These are phyloP conservation scores for Domatiomyces catenatus DNA, from an alignment of 2,329 filamentous ascomycete species.

Conservation along the genomic window DNA sequence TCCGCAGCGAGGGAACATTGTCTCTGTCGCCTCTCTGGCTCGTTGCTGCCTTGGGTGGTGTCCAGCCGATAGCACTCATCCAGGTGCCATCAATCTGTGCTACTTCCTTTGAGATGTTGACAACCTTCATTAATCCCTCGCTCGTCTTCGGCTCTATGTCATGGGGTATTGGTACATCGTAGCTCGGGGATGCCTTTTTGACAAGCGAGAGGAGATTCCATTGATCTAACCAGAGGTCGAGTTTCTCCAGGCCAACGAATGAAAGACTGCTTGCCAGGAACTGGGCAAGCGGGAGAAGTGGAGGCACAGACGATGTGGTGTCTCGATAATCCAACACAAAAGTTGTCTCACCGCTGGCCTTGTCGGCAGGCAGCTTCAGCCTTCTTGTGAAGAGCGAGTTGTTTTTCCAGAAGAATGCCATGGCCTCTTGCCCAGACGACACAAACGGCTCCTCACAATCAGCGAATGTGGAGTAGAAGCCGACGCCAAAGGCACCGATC, in stretches of 20 bases:
- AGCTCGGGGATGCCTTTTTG: conserved; percentile 73
- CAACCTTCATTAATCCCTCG: conserved; percentile 77
- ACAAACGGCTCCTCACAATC: conserved; percentile 97
- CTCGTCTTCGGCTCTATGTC: conserved; percentile 70
- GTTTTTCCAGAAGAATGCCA: conserved; percentile 99
- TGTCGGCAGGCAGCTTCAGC: conserved; percentile 53
- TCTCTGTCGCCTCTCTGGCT: conserved; percentile 26
- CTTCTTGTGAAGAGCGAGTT: conserved; percentile 90
- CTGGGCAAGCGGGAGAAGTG: conserved; percentile 70
- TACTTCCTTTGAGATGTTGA: conserved; percentile 65
- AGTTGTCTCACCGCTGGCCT: conserved; percentile 59
- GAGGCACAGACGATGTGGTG: conserved; percentile 69
- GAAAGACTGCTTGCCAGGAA: conserved; percentile 91
- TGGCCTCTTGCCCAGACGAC: conserved; percentile 77
- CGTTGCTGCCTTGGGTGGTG: conserved; percentile 36
- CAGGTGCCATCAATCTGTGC: conserved; percentile 84
- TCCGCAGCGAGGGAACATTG: conserved; percentile 48
- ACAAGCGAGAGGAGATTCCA: conserved; percentile 62
- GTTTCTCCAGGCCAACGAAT: conserved; percentile 74
- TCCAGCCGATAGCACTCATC: conserved; percentile 80
- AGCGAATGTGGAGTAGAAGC: conserved; percentile 96
- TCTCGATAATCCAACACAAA: conserved; percentile 93
- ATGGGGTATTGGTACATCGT: conserved; percentile 55
- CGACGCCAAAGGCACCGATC: conserved; percentile 95
- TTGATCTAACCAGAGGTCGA: conserved; percentile 84